A percentile compares a stretch with the other conserved stretches of the same genome.
These are phyloP conservation scores for Rhizopus arrhizus DNA, from an alignment of 371 early-diverging fungal genomes.

Conservation along the genomic window DNA sequence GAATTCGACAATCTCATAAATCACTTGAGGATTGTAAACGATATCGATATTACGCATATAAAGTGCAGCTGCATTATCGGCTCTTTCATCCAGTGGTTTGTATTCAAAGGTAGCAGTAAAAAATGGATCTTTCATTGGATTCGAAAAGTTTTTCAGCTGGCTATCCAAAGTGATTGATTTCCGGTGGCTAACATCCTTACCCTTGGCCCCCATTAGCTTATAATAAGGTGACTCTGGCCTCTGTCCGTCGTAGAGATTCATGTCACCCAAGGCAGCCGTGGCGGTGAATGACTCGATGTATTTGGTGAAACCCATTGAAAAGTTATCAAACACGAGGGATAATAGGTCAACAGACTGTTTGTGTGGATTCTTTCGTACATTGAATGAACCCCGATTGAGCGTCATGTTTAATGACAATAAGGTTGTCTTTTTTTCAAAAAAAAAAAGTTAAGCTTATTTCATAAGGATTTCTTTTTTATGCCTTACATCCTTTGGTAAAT, in stretches of 20 bases:
- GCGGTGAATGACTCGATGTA: constrained; percentile 73
- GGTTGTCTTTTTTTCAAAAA: constrained; percentile 48
- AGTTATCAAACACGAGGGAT: constrained; percentile 71
- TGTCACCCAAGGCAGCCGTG: constrained; percentile 74
- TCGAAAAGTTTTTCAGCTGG: constrained; percentile 15
- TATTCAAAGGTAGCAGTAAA: constrained; percentile 83
- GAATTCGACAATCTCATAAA: constrained; percentile 78
- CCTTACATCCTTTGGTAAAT: constrained; percentile 78
- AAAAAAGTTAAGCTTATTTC: neutral
- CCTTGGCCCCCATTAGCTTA: constrained; percentile 81
- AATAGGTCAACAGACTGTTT: constrained; percentile 58
- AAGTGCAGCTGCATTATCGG: constrained; percentile 83
- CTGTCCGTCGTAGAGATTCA: constrained; percentile 82
- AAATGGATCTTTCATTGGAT: constrained; percentile 67
- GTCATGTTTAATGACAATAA: constrained; percentile 67
- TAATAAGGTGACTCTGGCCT: constrained; percentile 77
- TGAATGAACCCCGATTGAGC: constrained; percentile 86
- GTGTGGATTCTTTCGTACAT: constrained; percentile 73
- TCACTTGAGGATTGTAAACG: constrained; percentile 81
- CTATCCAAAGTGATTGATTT: constrained; percentile 29
- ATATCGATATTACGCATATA: constrained; percentile 91
- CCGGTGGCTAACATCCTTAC: constrained; percentile 43
- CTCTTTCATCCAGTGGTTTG: constrained; percentile 84
- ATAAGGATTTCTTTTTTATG: neutral
- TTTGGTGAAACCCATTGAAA: constrained; percentile 55